Evolutionary conservation across 1,284 basidiomycete genomes (phyloP).

Genomic region (Malassezia nana): DNA sequence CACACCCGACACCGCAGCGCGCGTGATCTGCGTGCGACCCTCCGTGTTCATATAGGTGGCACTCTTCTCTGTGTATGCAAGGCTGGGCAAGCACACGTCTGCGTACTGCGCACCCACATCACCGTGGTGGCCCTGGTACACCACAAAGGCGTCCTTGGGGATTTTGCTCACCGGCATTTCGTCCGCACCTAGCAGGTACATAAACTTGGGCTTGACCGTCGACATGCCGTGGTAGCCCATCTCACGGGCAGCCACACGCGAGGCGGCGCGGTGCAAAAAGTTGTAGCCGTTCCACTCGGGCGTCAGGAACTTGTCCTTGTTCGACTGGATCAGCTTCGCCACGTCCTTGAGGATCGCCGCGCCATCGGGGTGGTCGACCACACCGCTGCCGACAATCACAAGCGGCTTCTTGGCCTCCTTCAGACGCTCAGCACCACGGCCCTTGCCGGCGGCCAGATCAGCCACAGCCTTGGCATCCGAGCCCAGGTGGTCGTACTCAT

Average conservation of each 20-base stretch:
- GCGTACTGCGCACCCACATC: conserved; percentile 92
- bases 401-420: conserved; percentile 82
- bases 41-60: conserved; percentile 96
- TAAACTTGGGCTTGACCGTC: conserved; percentile 70
- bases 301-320: conserved; percentile 60
- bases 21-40: conserved; percentile 79
- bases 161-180: conserved; percentile 84
- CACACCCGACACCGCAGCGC: conserved; percentile 87
- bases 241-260: conserved; percentile 89
- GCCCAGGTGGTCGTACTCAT: conserved; percentile 86
- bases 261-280: conserved; percentile 78
- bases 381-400: conserved; percentile 81
- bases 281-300: conserved; percentile 94
- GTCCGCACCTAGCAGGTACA: conserved; percentile 94
- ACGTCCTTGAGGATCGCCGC: conserved; percentile 68
- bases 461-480: conserved; percentile 66
- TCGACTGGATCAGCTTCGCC: conserved; percentile 65
- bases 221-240: conserved; percentile 80
- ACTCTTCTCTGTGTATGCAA: conserved; percentile 93
- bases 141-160: conserved; percentile 86
- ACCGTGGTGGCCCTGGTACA: conserved; percentile 98
- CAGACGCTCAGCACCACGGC: conserved; percentile 81
- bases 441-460: conserved; percentile 60
- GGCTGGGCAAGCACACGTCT: conserved; percentile 84
- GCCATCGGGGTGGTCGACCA: conserved; percentile 78